These are phyloP conservation scores for Penicillium crystallinum DNA, from an alignment of 495 filamentous ascomycete genomes.

Conservation along the genomic window DNA sequence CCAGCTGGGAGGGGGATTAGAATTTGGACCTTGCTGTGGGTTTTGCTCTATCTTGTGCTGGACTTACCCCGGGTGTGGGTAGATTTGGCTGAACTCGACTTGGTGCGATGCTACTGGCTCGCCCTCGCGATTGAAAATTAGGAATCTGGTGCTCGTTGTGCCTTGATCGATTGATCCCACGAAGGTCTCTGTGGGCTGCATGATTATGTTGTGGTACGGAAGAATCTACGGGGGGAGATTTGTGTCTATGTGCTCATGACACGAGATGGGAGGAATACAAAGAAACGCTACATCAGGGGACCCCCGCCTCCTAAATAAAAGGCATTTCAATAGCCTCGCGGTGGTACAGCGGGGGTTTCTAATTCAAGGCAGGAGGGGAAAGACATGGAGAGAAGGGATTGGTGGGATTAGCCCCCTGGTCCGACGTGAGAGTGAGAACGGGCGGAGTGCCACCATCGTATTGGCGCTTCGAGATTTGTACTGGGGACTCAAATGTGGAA, in stretches of 20 bases:
- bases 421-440: conserved; percentile 7
- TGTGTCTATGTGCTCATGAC: not conserved
- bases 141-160: conserved; percentile 86
- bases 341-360: not conserved
- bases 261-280: not conserved
- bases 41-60: not conserved
- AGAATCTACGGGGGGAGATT: not conserved
- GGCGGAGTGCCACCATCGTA: not conserved
- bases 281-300: not conserved
- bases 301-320: not conserved
- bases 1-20: conserved; percentile 64
- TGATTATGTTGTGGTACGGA: conserved; percentile 7
- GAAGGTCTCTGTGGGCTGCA: conserved; percentile 37
- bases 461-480: not conserved
- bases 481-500: not conserved
- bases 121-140: conserved; percentile 80
- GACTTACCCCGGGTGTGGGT: conserved; percentile 82
- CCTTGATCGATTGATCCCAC: conserved; percentile 84
- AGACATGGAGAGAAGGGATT: conserved; percentile 10
- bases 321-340: not conserved
- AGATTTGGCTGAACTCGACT: conserved; percentile 84
- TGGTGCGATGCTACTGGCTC: conserved; percentile 83
- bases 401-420: conserved; percentile 16
- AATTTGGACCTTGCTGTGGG: too few species aligned
- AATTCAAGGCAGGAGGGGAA: not conserved